Base-by-base conservation (phyloP, 805 yeast genomes). In the Kluyveromyces starmeri region DNA sequence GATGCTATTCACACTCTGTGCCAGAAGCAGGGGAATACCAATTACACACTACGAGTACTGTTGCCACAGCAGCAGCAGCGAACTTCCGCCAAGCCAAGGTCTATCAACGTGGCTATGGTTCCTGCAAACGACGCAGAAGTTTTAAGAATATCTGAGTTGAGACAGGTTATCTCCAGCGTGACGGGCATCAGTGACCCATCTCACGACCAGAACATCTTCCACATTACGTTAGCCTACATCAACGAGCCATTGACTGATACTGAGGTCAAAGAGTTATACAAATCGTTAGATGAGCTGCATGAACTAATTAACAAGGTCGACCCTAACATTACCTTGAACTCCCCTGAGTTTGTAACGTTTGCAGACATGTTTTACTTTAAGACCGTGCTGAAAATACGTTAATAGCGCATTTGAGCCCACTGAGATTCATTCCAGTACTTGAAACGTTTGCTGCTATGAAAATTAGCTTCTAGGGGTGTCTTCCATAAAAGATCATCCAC, bases 351-450 rank as follows among this genome's bases (percentile, higher is more conserved):
- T 20, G 19, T 19, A 5, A 21, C 18, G 12, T 30, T 30, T 14
- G 33, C 20, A 30, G 33, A 30, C 16, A 30, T 30, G 33, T 30
- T 20, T 10, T 30, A 30, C 12, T 30, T 30, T 19, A 18, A 22
- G 8, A 11, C n/a, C 14, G 8, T 23, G n/a, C n/a, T n/a, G n/a
- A n/a, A n/a, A n/a, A n/a, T n/a, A n/a, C n/a, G n/a, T n/a, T n/a
- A n/a, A n/a, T n/a, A n/a, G n/a, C n/a, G n/a, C n/a, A n/a, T n/a
- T n/a, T n/a, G n/a, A n/a, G n/a, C n/a, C n/a, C n/a, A n/a, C n/a
- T n/a, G n/a, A n/a, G n/a, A n/a, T n/a, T n/a, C n/a, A n/a, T n/a
- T n/a, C n/a, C n/a, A n/a, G n/a, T n/a, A n/a, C n/a, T n/a, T n/a
- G n/a, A n/a, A n/a, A n/a, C n/a, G n/a, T n/a, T n/a, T n/a, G n/a